phyloP scores from a whole-genome alignment of 129 eudicot species.

The Arctium minus region DNA sequence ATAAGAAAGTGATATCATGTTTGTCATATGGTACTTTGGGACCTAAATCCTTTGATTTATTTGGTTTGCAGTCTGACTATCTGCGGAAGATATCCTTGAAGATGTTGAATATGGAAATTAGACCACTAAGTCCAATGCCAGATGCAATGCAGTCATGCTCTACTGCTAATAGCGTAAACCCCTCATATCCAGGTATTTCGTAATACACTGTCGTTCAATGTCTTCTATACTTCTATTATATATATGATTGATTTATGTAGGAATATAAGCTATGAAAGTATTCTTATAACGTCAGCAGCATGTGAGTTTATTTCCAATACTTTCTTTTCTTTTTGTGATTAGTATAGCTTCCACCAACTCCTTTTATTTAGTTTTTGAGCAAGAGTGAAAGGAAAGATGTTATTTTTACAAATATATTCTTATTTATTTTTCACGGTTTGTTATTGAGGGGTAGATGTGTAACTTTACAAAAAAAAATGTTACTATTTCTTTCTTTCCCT shows the following conservation, averaged over 20 bases:
- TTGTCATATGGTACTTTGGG: slow-evolving; percentile 1
- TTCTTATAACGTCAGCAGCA: neutral
- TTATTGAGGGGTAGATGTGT: too few relatives aligned
- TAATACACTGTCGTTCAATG: neutral
- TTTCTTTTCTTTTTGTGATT: neutral
- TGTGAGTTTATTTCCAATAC: neutral
- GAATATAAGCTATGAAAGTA: neutral
- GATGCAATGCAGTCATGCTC: slow-evolving; percentile 50
- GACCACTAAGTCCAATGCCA: slow-evolving; percentile 54
- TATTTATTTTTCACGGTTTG: too few relatives aligned
- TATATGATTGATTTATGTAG: neutral
- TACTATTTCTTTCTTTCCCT: too few relatives aligned
- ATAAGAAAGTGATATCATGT: slow-evolving; percentile 4
- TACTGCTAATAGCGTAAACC: slow-evolving; percentile 42
- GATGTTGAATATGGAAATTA: slow-evolving; percentile 73
- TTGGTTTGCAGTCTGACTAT: slow-evolving; percentile 68
- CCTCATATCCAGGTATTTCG: slow-evolving; percentile 61
- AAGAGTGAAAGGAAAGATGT: too few relatives aligned
- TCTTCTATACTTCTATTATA: neutral
- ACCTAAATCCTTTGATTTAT: neutral
- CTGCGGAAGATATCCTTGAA: slow-evolving; percentile 74
- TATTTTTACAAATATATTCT: too few relatives aligned
- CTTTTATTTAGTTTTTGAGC: neutral
- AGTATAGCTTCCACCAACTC: too few relatives aligned
- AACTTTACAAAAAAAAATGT: too few relatives aligned